A percentile compares a stretch with the other conserved stretches of the same genome.
These are phyloP conservation scores for Blumeria hordei DNA, from an alignment of 2,329 filamentous ascomycete genomes.

Conservation along the genomic window DNA sequence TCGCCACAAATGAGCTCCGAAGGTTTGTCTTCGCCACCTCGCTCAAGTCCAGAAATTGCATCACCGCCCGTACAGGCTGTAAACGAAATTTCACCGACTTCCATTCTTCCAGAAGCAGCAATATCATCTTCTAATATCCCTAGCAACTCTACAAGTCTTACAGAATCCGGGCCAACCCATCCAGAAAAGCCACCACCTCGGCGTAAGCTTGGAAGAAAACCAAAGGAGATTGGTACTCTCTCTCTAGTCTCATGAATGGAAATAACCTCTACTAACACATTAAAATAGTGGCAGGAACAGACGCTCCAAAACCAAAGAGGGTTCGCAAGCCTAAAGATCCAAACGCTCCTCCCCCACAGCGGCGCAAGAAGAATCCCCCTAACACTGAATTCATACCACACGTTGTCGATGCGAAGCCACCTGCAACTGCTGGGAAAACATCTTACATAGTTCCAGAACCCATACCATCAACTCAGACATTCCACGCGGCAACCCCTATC, in stretches of 20 bases:
- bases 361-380: slow-evolving; percentile 26
- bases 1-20: slow-evolving; percentile 13
- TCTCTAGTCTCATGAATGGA: slow-evolving; percentile 18
- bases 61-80: slow-evolving; percentile 19
- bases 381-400: slow-evolving; percentile 13
- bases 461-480: slow-evolving; percentile 8
- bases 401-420: slow-evolving; percentile 7
- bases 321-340: slow-evolving; percentile 33
- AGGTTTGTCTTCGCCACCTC: slow-evolving; percentile 27
- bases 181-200: slow-evolving; percentile 14
- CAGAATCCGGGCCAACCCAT: not conserved
- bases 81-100: slow-evolving; percentile 3
- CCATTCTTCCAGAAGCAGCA: slow-evolving; percentile 3
- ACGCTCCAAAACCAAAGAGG: slow-evolving; percentile 22
- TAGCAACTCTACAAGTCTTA: slow-evolving; percentile 4
- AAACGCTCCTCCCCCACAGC: slow-evolving; percentile 27
- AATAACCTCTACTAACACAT: slow-evolving; percentile 14
- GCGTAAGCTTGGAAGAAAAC: slow-evolving; percentile 41
- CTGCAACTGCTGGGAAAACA: slow-evolving; percentile 7
- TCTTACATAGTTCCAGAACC: not conserved
- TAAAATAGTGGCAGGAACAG: slow-evolving; percentile 16
- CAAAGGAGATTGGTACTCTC: slow-evolving; percentile 20
- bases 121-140: slow-evolving; percentile 8
- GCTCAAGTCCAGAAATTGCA: slow-evolving; percentile 24
- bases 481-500: slow-evolving; percentile 5